Base-by-base conservation (phyloP, 1,284 basidiomycete genomes). In the Leccinum griseonigrum region DNA sequence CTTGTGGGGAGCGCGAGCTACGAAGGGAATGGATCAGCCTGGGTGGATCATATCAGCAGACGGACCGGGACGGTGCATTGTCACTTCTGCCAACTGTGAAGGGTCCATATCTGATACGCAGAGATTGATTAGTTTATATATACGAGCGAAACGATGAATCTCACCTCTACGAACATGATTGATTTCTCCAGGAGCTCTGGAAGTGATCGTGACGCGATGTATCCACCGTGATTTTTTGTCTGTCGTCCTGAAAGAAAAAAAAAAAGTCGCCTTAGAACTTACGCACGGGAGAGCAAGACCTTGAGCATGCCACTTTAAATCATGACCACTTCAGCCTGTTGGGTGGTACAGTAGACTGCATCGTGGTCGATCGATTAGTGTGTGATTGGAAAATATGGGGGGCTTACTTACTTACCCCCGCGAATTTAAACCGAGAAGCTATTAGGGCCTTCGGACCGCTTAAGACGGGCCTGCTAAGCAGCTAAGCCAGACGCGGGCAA, bases 271-370 rank as follows among this genome's bases (percentile, higher is more conserved):
- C 53, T 64, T 50, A 63, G 52, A 46, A 3, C 29, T 26, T n/a
- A 54, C 54, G 36, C 69, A 55, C 70, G 38, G 6, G 28, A 31
- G 53, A 65, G 22, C 22, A 14, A 26, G 59, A 90, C 92, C 84
- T 94, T 95, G 73, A 97, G 83, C 68, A 94, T 84, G n/a, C 93
- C 93, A 56, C 93, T 93, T 75, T 97, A 98, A 74, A 97, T 83
- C 92, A 98, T 96, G 66, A 98, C 91, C 22, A 26, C 77, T 98
- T 98, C 91, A 97, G 96, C 56, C 95, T 84, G 69, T 96, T 94
- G 57, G 85, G 75, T 13, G 95, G 94, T 4, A 98, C 90, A 83
- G 70, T 92, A 91, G 54, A 98, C 83, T 3, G 85, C 80, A 68
- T 94, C 84, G 85, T 5, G 91, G 85, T 5, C 84, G 82, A 73